Evolutionary conservation across 2,329 filamentous ascomycete species (phyloP), one percentile per base, ranked within the genome.

Genomic region (Fusarium haematococcum): DNA sequence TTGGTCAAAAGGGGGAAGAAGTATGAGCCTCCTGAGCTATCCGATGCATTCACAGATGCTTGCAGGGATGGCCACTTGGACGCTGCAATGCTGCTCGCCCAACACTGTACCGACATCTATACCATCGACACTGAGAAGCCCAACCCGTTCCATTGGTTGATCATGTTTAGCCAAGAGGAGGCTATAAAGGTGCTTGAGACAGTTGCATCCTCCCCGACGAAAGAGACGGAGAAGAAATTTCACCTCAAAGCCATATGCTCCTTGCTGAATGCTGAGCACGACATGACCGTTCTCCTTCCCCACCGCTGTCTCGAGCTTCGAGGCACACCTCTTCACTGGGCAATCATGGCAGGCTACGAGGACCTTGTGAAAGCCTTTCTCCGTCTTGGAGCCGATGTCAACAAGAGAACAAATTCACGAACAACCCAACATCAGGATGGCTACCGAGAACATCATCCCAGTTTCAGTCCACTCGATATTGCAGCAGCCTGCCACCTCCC

Each of bases 141-240:
- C 9, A 63, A 63, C 25, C 45, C 32, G 14, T 48, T 63, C 11
- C 60, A 63, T n/a, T 63, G 60, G 60, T 20, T 63, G 30, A 63
- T 63, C 33, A 63, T 63, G 60, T 63, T 63, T 18, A 54, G 60
- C 27, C 30, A 33, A 18, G 30, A 27, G 5, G 60, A 63, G 2
- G 32, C 60, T 6, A 13, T 13, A 6, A 43, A 54, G 20, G 30
- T 63, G 18, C 25, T 60, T 14, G 35, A 43, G 7, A 30, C 18
- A 8, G 16, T 60, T 18, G 27, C 41, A 18, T 60, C 57, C 11
- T 27, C 35, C 5, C 18, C 1, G 6, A 43, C 41, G 16, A 20
- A 13, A 8, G 37, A 35, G 18, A n/a, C 11, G 6, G 8, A 27
- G 18, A 35, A n/a, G 25, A n/a, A 33, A n/a, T 20, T n/a, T 6